Evolutionary conservation across 768 basidiomycete genomes (phyloP).

Genomic region (Boletus insuetus): DNA sequence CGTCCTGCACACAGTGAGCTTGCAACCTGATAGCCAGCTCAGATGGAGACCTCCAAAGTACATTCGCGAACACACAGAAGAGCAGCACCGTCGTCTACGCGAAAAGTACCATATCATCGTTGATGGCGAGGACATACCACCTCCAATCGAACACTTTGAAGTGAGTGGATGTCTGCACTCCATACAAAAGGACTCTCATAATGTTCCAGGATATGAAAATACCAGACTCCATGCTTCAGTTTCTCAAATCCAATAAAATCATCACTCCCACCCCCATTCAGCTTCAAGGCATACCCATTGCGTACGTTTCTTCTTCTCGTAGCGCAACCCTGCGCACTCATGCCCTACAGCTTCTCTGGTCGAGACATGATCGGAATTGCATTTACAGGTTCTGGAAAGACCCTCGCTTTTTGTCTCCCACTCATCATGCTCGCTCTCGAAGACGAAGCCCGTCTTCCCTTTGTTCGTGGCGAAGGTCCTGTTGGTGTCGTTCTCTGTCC

Average conservation of each 20-base stretch:
- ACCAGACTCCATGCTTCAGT: slow-evolving; percentile 79
- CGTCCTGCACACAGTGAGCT: not conserved
- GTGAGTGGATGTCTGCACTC: slow-evolving; percentile 37
- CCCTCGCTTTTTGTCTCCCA: slow-evolving; percentile 97
- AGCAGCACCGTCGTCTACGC: slow-evolving; percentile 70
- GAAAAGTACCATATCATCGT: slow-evolving; percentile 93
- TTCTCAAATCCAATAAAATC: slow-evolving; percentile 84
- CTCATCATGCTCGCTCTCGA: slow-evolving; percentile 95
- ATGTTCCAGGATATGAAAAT: slow-evolving; percentile 91
- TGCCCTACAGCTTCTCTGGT: slow-evolving; percentile 71
- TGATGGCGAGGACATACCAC: slow-evolving; percentile 92
- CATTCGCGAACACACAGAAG: slow-evolving; percentile 66
- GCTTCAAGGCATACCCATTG: slow-evolving; percentile 93
- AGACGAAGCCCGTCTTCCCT: slow-evolving; percentile 87
- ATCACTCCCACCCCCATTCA: slow-evolving; percentile 91
- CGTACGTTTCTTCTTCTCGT: slow-evolving; percentile 49
- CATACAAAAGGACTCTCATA: slow-evolving; percentile 8
- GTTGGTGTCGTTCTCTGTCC: slow-evolving; percentile 97
- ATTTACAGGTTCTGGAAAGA: slow-evolving; percentile 98
- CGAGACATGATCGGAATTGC: slow-evolving; percentile 99
- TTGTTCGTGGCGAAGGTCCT: slow-evolving; percentile 92
- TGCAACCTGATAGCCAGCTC: not conserved
- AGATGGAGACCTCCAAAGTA: slow-evolving; percentile 91
- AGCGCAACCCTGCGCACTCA: slow-evolving; percentile 2
- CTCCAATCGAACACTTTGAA: slow-evolving; percentile 86